phyloP scores from a whole-genome alignment of 345 rosid species.

The Microcos paniculata region DNA sequence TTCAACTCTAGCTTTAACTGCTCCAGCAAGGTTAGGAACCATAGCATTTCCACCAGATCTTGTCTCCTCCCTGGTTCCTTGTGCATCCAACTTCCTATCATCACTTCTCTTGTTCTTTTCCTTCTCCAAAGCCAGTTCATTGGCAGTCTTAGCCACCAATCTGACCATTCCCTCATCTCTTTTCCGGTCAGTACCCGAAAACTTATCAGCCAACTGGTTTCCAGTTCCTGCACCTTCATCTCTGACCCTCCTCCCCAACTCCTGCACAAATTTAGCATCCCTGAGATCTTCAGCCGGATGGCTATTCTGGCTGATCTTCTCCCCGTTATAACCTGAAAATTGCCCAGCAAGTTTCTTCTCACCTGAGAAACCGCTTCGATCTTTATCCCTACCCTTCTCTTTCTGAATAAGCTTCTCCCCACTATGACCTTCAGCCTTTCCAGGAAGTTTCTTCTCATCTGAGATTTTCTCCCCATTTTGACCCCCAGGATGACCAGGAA shows the following conservation, averaged over 20 bases:
- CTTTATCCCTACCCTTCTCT: slow-evolving; percentile 32
- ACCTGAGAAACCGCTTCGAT: slow-evolving; percentile 27
- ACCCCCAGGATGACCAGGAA: slow-evolving; percentile 19
- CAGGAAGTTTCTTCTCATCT: slow-evolving; percentile 32
- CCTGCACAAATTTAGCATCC: slow-evolving; percentile 38
- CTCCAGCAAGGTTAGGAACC: slow-evolving; percentile 28
- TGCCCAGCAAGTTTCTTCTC: slow-evolving; percentile 30
- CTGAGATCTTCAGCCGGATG: slow-evolving; percentile 19
- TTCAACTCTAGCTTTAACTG: slow-evolving; percentile 28
- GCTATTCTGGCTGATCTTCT: slow-evolving; percentile 29
- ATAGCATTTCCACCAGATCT: slow-evolving; percentile 28
- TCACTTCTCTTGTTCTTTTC: slow-evolving; percentile 38
- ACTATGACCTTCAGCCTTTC: slow-evolving; percentile 24
- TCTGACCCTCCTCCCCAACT: slow-evolving; percentile 37
- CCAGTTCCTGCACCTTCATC: slow-evolving; percentile 34
- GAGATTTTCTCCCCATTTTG: slow-evolving; percentile 34
- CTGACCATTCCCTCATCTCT: slow-evolving; percentile 37
- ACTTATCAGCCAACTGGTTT: slow-evolving; percentile 31
- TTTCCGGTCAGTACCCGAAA: slow-evolving; percentile 22
- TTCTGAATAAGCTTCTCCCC: slow-evolving; percentile 30
- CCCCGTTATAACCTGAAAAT: slow-evolving; percentile 31
- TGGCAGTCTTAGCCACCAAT: slow-evolving; percentile 22
- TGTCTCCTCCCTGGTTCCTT: slow-evolving; percentile 27
- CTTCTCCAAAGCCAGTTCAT: slow-evolving; percentile 27
- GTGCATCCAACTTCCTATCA: slow-evolving; percentile 31